These are phyloP conservation scores for Penicillium paneum DNA, from an alignment of 2,329 filamentous ascomycete species.

Conservation along the genomic window DNA sequence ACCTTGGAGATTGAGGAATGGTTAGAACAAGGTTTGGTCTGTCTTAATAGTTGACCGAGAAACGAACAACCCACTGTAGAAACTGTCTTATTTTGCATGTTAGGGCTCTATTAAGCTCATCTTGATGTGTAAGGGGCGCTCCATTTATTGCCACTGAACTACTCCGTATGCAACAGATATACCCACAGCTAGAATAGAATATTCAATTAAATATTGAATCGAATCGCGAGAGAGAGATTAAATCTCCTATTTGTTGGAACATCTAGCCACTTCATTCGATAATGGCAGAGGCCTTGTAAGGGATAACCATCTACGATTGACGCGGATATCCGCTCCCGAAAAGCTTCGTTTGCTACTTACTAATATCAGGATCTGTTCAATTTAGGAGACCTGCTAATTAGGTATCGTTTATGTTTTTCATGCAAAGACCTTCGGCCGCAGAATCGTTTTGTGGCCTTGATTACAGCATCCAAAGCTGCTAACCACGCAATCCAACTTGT, in stretches of 20 bases:
- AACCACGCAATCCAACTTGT: background rate
- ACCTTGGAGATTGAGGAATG: background rate
- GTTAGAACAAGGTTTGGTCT: background rate
- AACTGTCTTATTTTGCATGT: constrained; percentile 5
- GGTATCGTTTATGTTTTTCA: background rate
- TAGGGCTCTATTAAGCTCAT: constrained; percentile 13
- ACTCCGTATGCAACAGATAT: background rate
- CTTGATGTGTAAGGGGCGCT: constrained; percentile 7
- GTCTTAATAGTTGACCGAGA: background rate
- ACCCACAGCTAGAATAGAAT: background rate
- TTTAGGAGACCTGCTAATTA: background rate
- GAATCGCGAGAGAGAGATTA: background rate
- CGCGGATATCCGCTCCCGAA: background rate
- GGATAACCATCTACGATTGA: background rate
- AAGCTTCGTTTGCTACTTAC: background rate
- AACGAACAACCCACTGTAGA: background rate
- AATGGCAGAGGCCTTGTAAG: background rate
- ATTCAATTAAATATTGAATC: background rate
- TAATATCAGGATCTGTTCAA: background rate
- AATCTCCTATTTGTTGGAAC: background rate
- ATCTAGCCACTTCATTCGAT: background rate
- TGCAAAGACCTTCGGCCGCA: background rate
- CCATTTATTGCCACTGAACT: background rate
- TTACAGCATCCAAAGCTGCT: background rate
- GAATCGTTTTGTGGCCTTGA: background rate